Base-by-base conservation (phyloP, 306 rosid species). In the Urtica urens region DNA sequence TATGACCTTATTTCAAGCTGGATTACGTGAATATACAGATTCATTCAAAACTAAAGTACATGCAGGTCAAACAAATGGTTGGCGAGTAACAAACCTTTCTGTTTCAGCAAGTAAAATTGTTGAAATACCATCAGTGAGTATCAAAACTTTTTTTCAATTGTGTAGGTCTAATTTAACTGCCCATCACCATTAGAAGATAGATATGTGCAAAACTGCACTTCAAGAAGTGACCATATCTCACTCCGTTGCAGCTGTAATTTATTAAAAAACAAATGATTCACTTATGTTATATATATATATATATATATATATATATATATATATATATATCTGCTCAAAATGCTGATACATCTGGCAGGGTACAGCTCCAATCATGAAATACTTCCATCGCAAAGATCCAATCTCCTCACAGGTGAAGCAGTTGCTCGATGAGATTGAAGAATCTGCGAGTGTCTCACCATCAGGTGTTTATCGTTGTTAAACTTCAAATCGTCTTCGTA, bases 101-200 rank as follows among this genome's bases (percentile, higher is more conserved):
- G 77, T 88, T 61, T 79, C 79, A 9, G 97, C 95, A 0, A 81
- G 95, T 74, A 88, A 88, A 78, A 81, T 83, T 62, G 69, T 88
- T 65, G 37, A 76, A 46, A 81, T 76, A 58, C 95, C 97, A 58
- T 56, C 97, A 61, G 95, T 88, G 68, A 78, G 97, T 79, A 39
- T 66, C 46, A 55, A 29, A 38, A 37, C 46, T 49, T 54, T 61
- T 38, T 45, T 46, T 2, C 30, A 11, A 10, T n/a, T n/a, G n/a
- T n/a, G n/a, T n/a, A n/a, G n/a, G n/a, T n/a, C n/a, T n/a, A n/a
- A n/a, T n/a, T n/a, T n/a, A n/a, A n/a, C n/a, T 28, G 33, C 33
- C 33, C 33, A 28, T 28, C 10, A 28, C 33, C 33, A 28, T 4
- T 28, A 4, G 10, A 28, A 28, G 33, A n/a, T n/a, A n/a, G n/a